Base-by-base conservation (phyloP, 1,284 basidiomycete genomes). In the Cronartium quercuum region DNA sequence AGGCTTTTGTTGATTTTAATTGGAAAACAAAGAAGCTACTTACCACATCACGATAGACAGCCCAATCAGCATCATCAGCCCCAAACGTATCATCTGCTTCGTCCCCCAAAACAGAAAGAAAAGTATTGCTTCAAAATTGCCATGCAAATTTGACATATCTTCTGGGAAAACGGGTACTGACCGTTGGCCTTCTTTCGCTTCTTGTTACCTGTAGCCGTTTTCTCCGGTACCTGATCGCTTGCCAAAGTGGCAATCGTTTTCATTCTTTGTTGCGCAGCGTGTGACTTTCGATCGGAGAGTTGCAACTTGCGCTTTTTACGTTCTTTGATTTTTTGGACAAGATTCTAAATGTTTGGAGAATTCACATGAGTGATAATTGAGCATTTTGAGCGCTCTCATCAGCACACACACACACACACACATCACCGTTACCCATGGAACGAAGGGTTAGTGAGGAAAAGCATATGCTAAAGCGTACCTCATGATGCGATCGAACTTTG, bases 21-120 rank as follows among this genome's bases (percentile, higher is more conserved):
- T n/a, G n/a, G n/a, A n/a, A n/a, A n/a, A n/a, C n/a, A n/a, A n/a
- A n/a, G n/a, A n/a, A n/a, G n/a, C 2, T n/a, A 82, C 85, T 77
- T 79, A 93, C 92, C 76, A 99, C 95, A 83, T 97, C 94, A 75
- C 95, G 91, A 81, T 98, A 98, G 67, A 98, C 94, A 0, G 90
- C 90, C 95, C 96, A 98, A 82, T 98, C 95, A 18, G 90, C 92
- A 80, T 98, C 95, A 78, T 98, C 90, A 38, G 89, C 90, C 0
- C 96, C 94, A 80, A 98, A 99, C 81, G 86, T 90, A 79, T 98
- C 96, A 84, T 98, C 94, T 90, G 76, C 62, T 57, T 44, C 51
- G 47, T 29, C 37, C 5, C 4, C 6, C 35, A 24, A 40, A 60
- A 58, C 38, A 42, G 29, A 55, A 1, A 13, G 5, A 9, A 42